Percentiles rank a stretch among this genome's conserved stretches.
Evolutionary conservation across 1,284 basidiomycete species (phyloP).

Genomic region (Moesziomyces sp.): DNA sequence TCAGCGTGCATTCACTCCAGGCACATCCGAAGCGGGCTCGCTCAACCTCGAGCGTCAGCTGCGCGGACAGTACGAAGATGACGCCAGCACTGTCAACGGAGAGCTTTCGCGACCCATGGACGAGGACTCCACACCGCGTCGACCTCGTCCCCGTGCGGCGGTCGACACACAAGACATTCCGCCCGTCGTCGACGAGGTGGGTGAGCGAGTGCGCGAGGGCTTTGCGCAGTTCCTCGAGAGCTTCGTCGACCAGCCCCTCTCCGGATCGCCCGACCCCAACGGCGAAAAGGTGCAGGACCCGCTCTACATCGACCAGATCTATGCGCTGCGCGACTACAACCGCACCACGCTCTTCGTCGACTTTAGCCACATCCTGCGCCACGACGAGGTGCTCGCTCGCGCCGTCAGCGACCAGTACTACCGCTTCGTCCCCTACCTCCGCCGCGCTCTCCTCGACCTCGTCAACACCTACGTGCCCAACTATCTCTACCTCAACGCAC

Average conservation of each 20-base stretch:
- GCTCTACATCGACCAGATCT: slow-evolving; percentile 89
- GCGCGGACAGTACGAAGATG: slow-evolving; percentile 40
- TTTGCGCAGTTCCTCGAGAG: slow-evolving; percentile 92
- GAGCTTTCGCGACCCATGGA: slow-evolving; percentile 37
- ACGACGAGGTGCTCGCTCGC: slow-evolving; percentile 89
- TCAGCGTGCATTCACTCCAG: slow-evolving; percentile 36
- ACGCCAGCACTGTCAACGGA: slow-evolving; percentile 33
- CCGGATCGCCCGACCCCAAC: slow-evolving; percentile 71
- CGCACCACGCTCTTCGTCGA: slow-evolving; percentile 96
- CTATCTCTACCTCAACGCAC: slow-evolving; percentile 87
- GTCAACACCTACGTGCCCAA: slow-evolving; percentile 88
- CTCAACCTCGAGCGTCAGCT: slow-evolving; percentile 41
- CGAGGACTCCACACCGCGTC: slow-evolving; percentile 37
- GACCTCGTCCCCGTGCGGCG: slow-evolving; percentile 45
- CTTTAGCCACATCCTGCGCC: slow-evolving; percentile 86
- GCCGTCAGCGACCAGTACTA: slow-evolving; percentile 93
- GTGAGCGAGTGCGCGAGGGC: slow-evolving; percentile 88
- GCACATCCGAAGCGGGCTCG: slow-evolving; percentile 42
- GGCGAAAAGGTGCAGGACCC: slow-evolving; percentile 69
- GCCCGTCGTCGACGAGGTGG: slow-evolving; percentile 88
- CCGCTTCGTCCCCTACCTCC: slow-evolving; percentile 87
- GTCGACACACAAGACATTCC: slow-evolving; percentile 73
- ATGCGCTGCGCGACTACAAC: slow-evolving; percentile 90
- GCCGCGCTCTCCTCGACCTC: slow-evolving; percentile 87
- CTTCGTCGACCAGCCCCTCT: slow-evolving; percentile 76